Evolutionary conservation across 257 asterid species (phyloP), one percentile per base, ranked within the genome.

Genomic region (Osmanthus fragrans): DNA sequence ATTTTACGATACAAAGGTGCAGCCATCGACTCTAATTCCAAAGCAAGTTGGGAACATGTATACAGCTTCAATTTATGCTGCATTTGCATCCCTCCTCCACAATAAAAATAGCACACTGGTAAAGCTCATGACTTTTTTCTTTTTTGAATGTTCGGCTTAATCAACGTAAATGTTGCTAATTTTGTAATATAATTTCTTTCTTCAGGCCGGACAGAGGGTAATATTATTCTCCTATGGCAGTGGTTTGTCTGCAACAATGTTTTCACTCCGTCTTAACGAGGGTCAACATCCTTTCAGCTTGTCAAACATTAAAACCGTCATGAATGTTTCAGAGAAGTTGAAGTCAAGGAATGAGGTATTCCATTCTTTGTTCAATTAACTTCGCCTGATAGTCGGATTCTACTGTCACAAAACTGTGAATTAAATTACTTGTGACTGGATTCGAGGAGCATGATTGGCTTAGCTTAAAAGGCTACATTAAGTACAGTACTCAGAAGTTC

Each of bases 1-100:
- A 18, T 81, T 92, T 30, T 96, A 93, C 40, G 92, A 90, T 58
- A 84, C 81, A 67, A 93, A 92, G 86, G 99, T 96, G 89, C 90
- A 88, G 77, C 99, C 99, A 36, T 79, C 97, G 2, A 96, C 99
- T 70, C 85, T 93, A 80, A 76, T 96, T 76, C 98, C 99, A 5
- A 96, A 93, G 83, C 99, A 96, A 88, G 96, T 96, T 3, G 99
- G 99, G 39, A 96, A 96, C 88, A 96, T 92, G 98, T 96, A 96
- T 71, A 96, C 99, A 19, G 99, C 99, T 67, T 96, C 99, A 0
- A 85, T 96, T 23, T 96, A 96, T 83, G 99, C 98, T 39, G 99
- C 99, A 76, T 92, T 96, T 82, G 96, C 93, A 64, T 96, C 99
- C 65, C 96, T 96, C 77, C 78, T 96, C 80, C 97, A 96, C 90